Evolutionary conservation across 2,329 filamentous ascomycete species (phyloP).

Genomic region (Neonectria magnoliae): DNA sequence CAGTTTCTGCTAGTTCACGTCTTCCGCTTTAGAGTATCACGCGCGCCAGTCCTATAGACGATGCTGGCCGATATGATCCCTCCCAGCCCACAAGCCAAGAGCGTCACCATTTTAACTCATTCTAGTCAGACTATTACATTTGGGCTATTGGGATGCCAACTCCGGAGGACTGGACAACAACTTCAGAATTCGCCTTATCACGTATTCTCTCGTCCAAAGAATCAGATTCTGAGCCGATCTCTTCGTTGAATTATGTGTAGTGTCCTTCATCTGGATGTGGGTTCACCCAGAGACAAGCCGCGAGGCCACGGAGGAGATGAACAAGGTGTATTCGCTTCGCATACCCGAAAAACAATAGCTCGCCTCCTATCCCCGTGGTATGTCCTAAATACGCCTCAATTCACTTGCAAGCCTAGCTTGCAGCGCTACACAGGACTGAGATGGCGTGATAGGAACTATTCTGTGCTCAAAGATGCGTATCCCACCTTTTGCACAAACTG

Average conservation of each 20-base stretch:
- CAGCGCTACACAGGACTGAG: not conserved
- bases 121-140: not conserved
- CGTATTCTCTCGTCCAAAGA: not conserved
- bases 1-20: not conserved
- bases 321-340: no score
- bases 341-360: no score
- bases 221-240: no score
- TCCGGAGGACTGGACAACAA: not conserved
- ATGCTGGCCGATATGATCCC: slow-evolving; percentile 17
- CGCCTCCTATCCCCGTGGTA: no score
- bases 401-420: not conserved
- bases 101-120: not conserved
- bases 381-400: not conserved
- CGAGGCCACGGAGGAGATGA: no score
- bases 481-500: not conserved
- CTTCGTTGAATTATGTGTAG: no score
- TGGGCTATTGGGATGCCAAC: not conserved
- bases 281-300: no score
- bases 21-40: slow-evolving; percentile 1
- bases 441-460: not conserved
- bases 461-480: not conserved
- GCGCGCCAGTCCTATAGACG: slow-evolving; percentile 16
- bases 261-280: no score
- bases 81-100: slow-evolving; percentile 10
- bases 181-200: slow-evolving; percentile 15